Conservation (phyloP, 768 basidiomycete species). For the Wakefieldia striispora region DNA sequence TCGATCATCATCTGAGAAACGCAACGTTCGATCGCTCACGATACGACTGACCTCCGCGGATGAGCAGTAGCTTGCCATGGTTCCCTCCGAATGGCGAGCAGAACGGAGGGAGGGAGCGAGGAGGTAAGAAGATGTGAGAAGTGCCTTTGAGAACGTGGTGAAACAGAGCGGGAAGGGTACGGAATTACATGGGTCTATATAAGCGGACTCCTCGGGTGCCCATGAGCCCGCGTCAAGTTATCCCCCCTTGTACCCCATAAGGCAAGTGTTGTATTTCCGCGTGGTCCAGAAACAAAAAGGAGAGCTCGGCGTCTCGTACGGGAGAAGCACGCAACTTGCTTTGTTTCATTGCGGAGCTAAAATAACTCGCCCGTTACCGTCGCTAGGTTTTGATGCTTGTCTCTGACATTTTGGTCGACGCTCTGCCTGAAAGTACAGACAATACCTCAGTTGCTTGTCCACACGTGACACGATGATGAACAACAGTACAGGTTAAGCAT, state of each 20-base stretch:
- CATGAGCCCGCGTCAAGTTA: conserved; percentile 1
- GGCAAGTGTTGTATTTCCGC: conserved; percentile 31
- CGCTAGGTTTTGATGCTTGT: conserved; percentile 1
- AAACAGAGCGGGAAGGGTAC: background rate
- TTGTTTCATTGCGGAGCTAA: conserved; percentile 18
- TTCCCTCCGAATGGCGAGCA: conserved; percentile 1
- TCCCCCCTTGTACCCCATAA: conserved; percentile 29
- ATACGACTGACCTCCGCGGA: conserved; percentile 27
- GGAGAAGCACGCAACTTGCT: conserved; percentile 1
- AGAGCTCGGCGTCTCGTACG: conserved; percentile 11
- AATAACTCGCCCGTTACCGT: conserved; percentile 8
- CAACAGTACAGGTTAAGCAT: background rate
- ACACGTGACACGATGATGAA: background rate
- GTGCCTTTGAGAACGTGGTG: conserved; percentile 7
- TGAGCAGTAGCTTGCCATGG: conserved; percentile 28
- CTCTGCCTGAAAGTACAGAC: background rate
- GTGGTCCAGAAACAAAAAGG: conserved; percentile 26
- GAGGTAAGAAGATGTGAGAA: background rate
- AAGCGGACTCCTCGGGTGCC: conserved; percentile 8
- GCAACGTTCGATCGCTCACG: background rate
- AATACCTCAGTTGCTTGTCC: conserved; percentile 12
- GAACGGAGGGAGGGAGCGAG: background rate
- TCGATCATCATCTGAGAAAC: conserved; percentile 8
- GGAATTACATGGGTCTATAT: conserved; percentile 14
- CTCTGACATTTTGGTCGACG: background rate